Evolutionary conservation across 768 basidiomycete genomes (phyloP), one percentile per base, ranked within the genome.

Genomic region (Termitomyces sp.): DNA sequence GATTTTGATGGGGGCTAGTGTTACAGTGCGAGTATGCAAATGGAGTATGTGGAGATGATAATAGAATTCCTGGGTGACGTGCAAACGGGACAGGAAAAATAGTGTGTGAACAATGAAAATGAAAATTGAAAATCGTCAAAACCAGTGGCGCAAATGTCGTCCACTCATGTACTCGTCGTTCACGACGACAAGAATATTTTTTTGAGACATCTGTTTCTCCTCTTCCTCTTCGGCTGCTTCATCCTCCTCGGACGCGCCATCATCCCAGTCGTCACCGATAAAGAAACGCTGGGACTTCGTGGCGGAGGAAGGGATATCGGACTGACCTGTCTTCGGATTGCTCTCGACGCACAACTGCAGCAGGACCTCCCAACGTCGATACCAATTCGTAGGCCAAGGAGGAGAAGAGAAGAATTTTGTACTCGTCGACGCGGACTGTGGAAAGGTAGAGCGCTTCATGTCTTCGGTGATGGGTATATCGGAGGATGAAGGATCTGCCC

Each of bases 301-400:
- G 14, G 45, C 22, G 49, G 52, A 26, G 32, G 50, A 13, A 39
- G 46, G 27, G 14, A 57, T 26, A 47, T 57, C 27, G 13, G 51
- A 18, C 18, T 52, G 55, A 14, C n/a, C 34, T 9, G 54, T 39
- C 20, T 54, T 46, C 36, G 56, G 52, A 26, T 54, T 64, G 67
- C 48, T 68, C 64, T 36, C 59, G 59, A 45, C 74, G 69, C 48
- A 74, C 4, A 84, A 72, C 55, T 78, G 74, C 46, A 79, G 61
- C 47, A 86, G 72, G 46, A 84, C 53, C 56, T 83, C 78, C 81
- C 82, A 84, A 55, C 81, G 81, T 30, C 72, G 73, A 60, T 83
- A 79, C 82, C 82, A 84, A 57, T 73, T 76, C 12, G 74, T 72
- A 37, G 76, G 70, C 82, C 82, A 26, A 49, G 53, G 64, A 50